Evolutionary conservation across 2,329 filamentous ascomycete genomes (phyloP).

Genomic region (Xylariaceae sp.): DNA sequence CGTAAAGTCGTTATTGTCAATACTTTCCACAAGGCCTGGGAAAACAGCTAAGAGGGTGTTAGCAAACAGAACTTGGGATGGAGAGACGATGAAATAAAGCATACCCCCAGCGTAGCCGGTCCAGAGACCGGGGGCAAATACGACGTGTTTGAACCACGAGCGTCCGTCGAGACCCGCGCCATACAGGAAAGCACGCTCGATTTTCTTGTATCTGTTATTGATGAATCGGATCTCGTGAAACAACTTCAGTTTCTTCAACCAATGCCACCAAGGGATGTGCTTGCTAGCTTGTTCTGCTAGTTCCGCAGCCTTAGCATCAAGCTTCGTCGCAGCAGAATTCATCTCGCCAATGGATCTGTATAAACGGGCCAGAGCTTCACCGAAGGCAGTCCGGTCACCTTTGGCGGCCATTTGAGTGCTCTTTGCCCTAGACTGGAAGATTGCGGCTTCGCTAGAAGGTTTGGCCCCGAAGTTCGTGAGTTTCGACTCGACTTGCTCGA

Average conservation of each 20-base stretch:
- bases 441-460: constrained; percentile 29
- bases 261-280: constrained; percentile 73
- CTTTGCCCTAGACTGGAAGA: constrained; percentile 28
- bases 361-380: constrained; percentile 35
- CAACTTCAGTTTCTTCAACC: constrained; percentile 60
- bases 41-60: constrained; percentile 45
- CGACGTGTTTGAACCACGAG: constrained; percentile 89
- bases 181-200: constrained; percentile 78
- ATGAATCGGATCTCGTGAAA: constrained; percentile 57
- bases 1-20: constrained; percentile 52
- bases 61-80: background rate
- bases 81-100: background rate
- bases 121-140: constrained; percentile 88
- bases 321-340: constrained; percentile 35
- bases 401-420: constrained; percentile 19
- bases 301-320: constrained; percentile 41
- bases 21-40: constrained; percentile 57
- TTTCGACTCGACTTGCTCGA: constrained; percentile 46
- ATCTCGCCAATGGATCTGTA: constrained; percentile 33
- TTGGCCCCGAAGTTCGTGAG: constrained; percentile 32
- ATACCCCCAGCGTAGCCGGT: constrained; percentile 78
- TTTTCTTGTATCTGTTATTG: constrained; percentile 76
- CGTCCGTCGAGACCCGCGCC: constrained; percentile 70
- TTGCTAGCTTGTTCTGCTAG: constrained; percentile 35
- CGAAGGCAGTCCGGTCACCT: constrained; percentile 38